These are phyloP conservation scores for Cenchrus fungigraminus DNA, from an alignment of 176 grass and related monocot species.

Conservation along the genomic window DNA sequence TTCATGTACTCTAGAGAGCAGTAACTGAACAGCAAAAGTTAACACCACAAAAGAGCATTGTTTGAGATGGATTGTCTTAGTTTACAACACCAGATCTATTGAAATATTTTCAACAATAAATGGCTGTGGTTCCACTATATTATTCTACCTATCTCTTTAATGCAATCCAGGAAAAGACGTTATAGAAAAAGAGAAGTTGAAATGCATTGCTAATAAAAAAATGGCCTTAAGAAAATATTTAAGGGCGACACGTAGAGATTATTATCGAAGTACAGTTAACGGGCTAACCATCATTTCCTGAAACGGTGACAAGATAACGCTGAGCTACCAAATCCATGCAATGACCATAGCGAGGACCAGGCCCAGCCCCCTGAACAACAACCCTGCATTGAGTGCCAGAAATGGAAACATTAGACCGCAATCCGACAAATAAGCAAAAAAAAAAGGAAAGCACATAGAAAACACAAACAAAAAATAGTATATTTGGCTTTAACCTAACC, in stretches of 20 bases:
- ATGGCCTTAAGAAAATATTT: slow-evolving; percentile 16
- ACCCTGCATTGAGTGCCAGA: slow-evolving; percentile 53
- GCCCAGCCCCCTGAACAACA: slow-evolving; percentile 91
- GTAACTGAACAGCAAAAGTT: neutral
- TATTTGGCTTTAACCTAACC: slow-evolving; percentile 62
- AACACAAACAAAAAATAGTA: slow-evolving; percentile 34
- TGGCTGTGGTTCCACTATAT: neutral
- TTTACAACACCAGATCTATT: neutral
- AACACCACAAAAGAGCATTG: neutral
- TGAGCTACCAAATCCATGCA: slow-evolving; percentile 95
- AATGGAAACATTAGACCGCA: slow-evolving; percentile 33
- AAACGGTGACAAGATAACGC: slow-evolving; percentile 93
- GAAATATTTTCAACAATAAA: neutral
- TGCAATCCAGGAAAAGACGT: neutral
- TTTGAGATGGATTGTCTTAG: neutral
- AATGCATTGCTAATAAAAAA: slow-evolving; percentile 13
- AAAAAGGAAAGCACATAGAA: neutral
- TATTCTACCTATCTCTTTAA: neutral
- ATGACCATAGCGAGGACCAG: slow-evolving; percentile 96
- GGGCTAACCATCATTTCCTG: slow-evolving; percentile 88
- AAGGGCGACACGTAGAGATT: neutral
- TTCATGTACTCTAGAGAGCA: neutral
- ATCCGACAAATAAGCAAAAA: slow-evolving; percentile 32
- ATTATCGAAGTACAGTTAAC: slow-evolving; percentile 15
- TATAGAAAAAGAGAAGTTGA: neutral